A percentile compares a stretch with the other conserved stretches of the same genome.
phyloP scores from a whole-genome alignment of 2,329 filamentous ascomycete genomes.

The Fusarium papillatum region DNA sequence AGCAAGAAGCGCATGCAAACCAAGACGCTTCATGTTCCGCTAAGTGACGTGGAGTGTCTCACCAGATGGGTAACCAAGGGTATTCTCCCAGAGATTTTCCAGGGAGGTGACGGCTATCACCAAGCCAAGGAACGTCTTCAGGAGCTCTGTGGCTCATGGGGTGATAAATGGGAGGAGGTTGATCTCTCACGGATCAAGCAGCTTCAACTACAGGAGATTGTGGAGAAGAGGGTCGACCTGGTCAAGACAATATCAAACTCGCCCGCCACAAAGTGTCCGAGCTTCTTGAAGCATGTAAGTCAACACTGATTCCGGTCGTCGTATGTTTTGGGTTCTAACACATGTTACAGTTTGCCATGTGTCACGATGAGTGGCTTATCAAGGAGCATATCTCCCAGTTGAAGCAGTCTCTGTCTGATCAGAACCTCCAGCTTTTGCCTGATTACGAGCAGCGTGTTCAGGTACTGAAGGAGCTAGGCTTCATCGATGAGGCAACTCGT shows the following conservation, averaged over 20 bases:
- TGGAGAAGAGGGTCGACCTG: conserved; percentile 78
- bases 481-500: conserved; percentile 88
- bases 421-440: conserved; percentile 94
- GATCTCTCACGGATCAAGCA: conserved; percentile 88
- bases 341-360: conserved; percentile 85
- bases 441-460: conserved; percentile 97
- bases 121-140: conserved; percentile 77
- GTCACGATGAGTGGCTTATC: conserved; percentile 96
- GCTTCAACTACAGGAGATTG: conserved; percentile 82
- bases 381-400: conserved; percentile 93
- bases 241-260: conserved; percentile 74
- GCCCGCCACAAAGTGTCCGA: conserved; percentile 77
- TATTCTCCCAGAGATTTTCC: conserved; percentile 71
- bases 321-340: conserved; percentile 49
- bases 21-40: conserved; percentile 77
- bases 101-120: conserved; percentile 61
- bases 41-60: conserved; percentile 87
- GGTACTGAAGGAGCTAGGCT: conserved; percentile 91
- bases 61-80: conserved; percentile 76
- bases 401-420: conserved; percentile 91
- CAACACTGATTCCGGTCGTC: neutral
- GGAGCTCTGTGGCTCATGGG: conserved; percentile 81
- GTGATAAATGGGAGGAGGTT: conserved; percentile 84
- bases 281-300: conserved; percentile 91
- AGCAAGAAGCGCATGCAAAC: conserved; percentile 76